phyloP scores from a whole-genome alignment of 2,329 filamentous ascomycete species.

The Penicillium glabrum region DNA sequence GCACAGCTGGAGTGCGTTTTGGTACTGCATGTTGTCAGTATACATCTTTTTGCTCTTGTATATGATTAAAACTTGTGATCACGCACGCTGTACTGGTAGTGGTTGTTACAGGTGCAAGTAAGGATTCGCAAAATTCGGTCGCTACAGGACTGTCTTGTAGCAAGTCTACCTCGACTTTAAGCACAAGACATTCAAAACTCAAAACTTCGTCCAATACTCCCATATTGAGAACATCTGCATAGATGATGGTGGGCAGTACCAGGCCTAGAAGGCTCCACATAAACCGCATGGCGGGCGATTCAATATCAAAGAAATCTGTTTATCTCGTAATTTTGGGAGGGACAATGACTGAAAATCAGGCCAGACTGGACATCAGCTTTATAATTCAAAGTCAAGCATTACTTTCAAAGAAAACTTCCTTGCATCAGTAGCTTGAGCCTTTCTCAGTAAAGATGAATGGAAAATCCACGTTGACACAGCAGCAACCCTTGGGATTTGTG shows the following conservation, averaged over 20 bases:
- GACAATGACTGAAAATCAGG: not conserved
- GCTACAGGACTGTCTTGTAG: not conserved
- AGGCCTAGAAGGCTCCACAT: not conserved
- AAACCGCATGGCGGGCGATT: not conserved
- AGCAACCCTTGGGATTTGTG: not conserved
- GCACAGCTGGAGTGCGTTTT: not conserved
- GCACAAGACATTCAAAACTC: not conserved
- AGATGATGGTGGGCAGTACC: not conserved
- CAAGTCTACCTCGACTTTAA: not conserved
- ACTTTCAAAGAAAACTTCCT: not conserved
- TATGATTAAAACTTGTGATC: not conserved
- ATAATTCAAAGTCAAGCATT: not conserved
- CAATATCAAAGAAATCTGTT: not conserved
- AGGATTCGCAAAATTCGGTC: not conserved
- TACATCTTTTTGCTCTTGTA: not conserved
- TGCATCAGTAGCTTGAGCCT: not conserved
- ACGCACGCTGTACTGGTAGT: not conserved
- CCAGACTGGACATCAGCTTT: not conserved
- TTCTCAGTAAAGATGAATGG: not conserved
- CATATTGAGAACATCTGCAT: not conserved
- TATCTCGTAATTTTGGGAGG: not conserved
- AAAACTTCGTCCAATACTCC: not conserved
- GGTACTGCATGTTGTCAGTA: not conserved
- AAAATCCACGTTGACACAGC: not conserved
- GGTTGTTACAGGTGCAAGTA: not conserved